Evolutionary conservation across 2,329 filamentous ascomycete species (phyloP).

Genomic region (Penicillium hesseltinei): DNA sequence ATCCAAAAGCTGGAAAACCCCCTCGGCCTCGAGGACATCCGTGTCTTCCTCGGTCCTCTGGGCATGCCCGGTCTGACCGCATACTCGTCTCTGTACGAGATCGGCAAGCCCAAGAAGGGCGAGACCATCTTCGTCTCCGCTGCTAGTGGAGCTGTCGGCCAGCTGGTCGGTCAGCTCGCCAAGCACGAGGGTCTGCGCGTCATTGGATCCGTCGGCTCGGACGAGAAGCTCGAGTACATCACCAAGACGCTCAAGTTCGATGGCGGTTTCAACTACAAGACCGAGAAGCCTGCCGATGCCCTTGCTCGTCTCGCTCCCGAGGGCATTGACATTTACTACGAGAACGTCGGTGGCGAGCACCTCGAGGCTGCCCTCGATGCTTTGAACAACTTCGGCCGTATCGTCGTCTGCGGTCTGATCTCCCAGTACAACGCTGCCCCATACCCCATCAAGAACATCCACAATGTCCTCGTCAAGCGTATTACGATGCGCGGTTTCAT

Average conservation of each 20-base stretch:
- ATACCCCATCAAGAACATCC: slow-evolving; percentile 67
- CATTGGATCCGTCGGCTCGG: slow-evolving; percentile 75
- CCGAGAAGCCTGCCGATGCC: slow-evolving; percentile 66
- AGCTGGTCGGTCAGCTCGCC: slow-evolving; percentile 78
- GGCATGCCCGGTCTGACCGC: slow-evolving; percentile 78
- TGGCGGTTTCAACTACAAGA: slow-evolving; percentile 84
- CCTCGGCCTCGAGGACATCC: slow-evolving; percentile 47
- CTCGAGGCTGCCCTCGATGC: slow-evolving; percentile 64
- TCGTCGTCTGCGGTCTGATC: slow-evolving; percentile 68
- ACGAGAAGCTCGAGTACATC: slow-evolving; percentile 77
- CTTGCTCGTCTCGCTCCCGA: slow-evolving; percentile 69
- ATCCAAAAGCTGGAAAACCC: slow-evolving; percentile 66
- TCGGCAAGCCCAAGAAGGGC: slow-evolving; percentile 71
- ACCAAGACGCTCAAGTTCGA: slow-evolving; percentile 68
- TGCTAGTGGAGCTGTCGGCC: slow-evolving; percentile 77
- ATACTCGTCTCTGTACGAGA: slow-evolving; percentile 71
- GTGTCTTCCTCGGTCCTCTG: slow-evolving; percentile 69
- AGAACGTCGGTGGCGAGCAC: slow-evolving; percentile 75
- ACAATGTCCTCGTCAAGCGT: slow-evolving; percentile 64
- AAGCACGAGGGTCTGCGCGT: slow-evolving; percentile 77
- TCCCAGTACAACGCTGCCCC: slow-evolving; percentile 72
- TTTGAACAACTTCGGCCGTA: slow-evolving; percentile 65
- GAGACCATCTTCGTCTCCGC: slow-evolving; percentile 81
- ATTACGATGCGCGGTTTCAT: slow-evolving; percentile 72
- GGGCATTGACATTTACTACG: slow-evolving; percentile 80